These are phyloP conservation scores for Candida sojae DNA, from an alignment of 1,139 yeast genomes.

Conservation along the genomic window DNA sequence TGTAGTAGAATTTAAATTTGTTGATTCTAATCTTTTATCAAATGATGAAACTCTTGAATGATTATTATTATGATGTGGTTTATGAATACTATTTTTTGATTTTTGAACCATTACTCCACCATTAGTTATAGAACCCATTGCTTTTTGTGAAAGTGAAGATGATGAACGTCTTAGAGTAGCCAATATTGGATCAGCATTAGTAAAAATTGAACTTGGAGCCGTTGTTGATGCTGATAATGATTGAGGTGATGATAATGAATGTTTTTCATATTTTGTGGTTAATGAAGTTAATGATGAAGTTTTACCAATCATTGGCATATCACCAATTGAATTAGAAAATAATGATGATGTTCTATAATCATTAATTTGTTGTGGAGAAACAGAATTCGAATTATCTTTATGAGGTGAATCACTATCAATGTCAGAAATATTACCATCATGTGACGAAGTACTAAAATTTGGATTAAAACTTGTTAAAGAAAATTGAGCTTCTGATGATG, in stretches of 20 bases:
- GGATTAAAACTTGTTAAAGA: conserved; percentile 1
- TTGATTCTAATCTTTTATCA: conserved; percentile 4
- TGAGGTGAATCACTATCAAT: conserved; percentile 11
- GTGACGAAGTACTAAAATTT: neutral
- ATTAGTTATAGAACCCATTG: conserved; percentile 15
- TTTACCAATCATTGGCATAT: conserved; percentile 12
- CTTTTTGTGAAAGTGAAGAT: conserved; percentile 15
- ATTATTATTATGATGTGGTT: conserved; percentile 19
- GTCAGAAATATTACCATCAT: conserved; percentile 11
- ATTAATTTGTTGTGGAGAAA: conserved; percentile 10
- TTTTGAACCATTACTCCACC: conserved; percentile 15
- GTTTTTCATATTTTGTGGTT: conserved; percentile 30
- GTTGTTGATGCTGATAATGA: conserved; percentile 14
- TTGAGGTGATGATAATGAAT: conserved; percentile 28
- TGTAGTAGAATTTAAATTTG: neutral
- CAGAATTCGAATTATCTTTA: conserved; percentile 3
- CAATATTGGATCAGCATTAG: conserved; percentile 12
- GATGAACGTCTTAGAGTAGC: conserved; percentile 18
- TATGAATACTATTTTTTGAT: conserved; percentile 27
- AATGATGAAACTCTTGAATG: conserved; percentile 10
- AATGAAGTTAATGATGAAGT: conserved; percentile 18
- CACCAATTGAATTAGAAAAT: conserved; percentile 8
- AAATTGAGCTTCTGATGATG: neutral
- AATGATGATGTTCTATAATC: conserved; percentile 10
- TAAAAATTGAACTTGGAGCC: conserved; percentile 14